These are phyloP conservation scores for Linnemannia zychae DNA, from an alignment of 192 early-diverging fungal genomes.

Conservation along the genomic window DNA sequence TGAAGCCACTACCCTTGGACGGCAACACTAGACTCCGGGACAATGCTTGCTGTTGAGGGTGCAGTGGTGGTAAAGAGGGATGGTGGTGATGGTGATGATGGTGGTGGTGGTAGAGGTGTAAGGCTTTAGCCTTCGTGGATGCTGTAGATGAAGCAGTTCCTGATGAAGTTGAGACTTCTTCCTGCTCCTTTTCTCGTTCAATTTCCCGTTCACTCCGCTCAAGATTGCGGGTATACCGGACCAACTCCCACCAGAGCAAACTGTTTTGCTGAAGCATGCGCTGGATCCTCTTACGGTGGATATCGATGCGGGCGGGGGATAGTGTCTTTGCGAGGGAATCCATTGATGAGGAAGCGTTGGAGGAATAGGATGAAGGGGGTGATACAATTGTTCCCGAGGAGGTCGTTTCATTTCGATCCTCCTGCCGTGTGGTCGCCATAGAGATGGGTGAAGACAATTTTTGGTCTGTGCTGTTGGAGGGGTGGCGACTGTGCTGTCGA, in stretches of 20 bases:
- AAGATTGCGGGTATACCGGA: slow-evolving; percentile 47
- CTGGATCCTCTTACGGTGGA: slow-evolving; percentile 39
- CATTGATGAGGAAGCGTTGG: slow-evolving; percentile 28
- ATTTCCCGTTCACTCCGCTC: slow-evolving; percentile 41
- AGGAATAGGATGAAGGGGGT: slow-evolving; percentile 48
- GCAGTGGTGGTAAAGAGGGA: slow-evolving; percentile 33
- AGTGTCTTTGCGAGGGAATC: slow-evolving; percentile 32
- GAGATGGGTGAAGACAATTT: neutral
- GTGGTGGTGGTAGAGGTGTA: slow-evolving; percentile 37
- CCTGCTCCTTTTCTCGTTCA: slow-evolving; percentile 34
- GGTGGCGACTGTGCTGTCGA: neutral
- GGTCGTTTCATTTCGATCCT: neutral
- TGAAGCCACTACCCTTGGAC: neutral
- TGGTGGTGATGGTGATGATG: slow-evolving; percentile 48
- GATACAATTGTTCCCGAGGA: slow-evolving; percentile 23
- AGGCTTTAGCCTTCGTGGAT: neutral
- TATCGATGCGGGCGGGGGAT: slow-evolving; percentile 33
- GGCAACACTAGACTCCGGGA: neutral
- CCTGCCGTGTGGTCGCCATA: neutral
- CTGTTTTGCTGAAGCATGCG: slow-evolving; percentile 52
- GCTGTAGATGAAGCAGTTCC: neutral
- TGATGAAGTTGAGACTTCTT: neutral
- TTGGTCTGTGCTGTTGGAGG: neutral
- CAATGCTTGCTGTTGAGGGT: slow-evolving; percentile 41
- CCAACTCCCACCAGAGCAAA: slow-evolving; percentile 56